Evolutionary conservation across 257 asterid species (phyloP).

Genomic region (Capsicum baccatum): DNA sequence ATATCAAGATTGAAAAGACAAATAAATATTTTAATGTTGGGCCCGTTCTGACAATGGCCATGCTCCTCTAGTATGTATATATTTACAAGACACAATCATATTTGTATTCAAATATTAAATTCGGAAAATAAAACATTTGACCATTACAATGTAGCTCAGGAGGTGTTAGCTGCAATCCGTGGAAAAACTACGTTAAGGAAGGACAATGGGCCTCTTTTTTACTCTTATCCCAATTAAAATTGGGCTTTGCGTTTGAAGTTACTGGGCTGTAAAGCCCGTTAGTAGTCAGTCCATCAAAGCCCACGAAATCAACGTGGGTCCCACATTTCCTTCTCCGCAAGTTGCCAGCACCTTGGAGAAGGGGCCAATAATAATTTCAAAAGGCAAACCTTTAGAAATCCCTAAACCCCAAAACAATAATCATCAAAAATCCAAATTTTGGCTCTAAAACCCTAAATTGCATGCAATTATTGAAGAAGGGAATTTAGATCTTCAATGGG

Average conservation of each 20-base stretch:
- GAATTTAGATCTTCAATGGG: slow-evolving; percentile 36
- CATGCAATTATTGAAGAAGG: not conserved
- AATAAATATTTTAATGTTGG: no score
- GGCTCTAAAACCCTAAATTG: not conserved
- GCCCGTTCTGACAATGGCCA: no score
- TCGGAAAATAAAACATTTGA: no score
- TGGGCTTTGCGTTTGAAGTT: not conserved
- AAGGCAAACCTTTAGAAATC: slow-evolving; percentile 27
- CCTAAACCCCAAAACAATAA: not conserved
- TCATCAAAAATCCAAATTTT: not conserved
- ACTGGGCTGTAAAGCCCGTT: not conserved
- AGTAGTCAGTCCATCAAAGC: not conserved
- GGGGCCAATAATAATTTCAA: slow-evolving; percentile 30
- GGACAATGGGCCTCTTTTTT: no score
- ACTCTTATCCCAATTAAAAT: no score
- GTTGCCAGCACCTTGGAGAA: slow-evolving; percentile 37
- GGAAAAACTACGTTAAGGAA: no score
- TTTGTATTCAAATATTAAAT: no score
- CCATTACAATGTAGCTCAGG: no score
- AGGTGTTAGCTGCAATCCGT: no score
- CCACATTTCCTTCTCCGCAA: slow-evolving; percentile 28
- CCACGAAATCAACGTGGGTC: not conserved
- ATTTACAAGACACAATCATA: no score
- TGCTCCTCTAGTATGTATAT: no score
- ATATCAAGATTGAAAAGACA: no score